Evolutionary conservation across 177 flowering plant species (phyloP), one percentile per base, ranked within the genome.

Genomic region (Telopea speciosissima): DNA sequence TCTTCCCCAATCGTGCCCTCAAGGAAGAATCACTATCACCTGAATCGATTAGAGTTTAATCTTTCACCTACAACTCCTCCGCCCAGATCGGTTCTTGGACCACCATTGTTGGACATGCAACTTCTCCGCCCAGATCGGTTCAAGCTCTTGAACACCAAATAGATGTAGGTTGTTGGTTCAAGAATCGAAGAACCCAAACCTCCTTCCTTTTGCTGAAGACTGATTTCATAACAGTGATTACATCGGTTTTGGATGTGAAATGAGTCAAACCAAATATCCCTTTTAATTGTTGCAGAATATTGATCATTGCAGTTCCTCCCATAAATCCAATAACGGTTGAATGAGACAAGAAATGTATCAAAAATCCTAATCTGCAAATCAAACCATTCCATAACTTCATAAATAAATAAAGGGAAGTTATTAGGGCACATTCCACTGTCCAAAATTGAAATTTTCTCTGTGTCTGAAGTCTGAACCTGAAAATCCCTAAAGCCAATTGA

Each of bases 331-430:
- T 70, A 3, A 89, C 88, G 0, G 90, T 88, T 0, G 94, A 83
- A 75, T 88, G 94, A 4, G 94, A 85, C 36, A 89, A 56, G 67
- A 89, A 89, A 77, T 89, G 97, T 24, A 93, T 93, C 74, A 93
- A 61, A 28, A 92, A 79, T 16, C 98, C 97, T 24, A 93, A 72
- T 65, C 97, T 93, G 84, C 63, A 61, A 62, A 66, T 60, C 19
- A 21, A 28, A 31, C 40, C 44, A 36, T 5, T 36, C 5, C 33
- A 72, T 16, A 14, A n/a, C 19, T 7, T 59, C 44, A 26, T 0
- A 10, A 1, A 28, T 4, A 28, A 28, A 4, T 25, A 40, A 56
- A 28, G 31, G 31, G 31, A 2, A 28, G 31, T 28, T 2, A 28
- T 28, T 28, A n/a, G 4, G 31, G 31, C 31, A 2, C 31, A 28